A percentile compares a stretch with the other conserved stretches of the same genome.
Conservation (phyloP, 129 eudicot species). For the Helianthus tuberosus region DNA sequence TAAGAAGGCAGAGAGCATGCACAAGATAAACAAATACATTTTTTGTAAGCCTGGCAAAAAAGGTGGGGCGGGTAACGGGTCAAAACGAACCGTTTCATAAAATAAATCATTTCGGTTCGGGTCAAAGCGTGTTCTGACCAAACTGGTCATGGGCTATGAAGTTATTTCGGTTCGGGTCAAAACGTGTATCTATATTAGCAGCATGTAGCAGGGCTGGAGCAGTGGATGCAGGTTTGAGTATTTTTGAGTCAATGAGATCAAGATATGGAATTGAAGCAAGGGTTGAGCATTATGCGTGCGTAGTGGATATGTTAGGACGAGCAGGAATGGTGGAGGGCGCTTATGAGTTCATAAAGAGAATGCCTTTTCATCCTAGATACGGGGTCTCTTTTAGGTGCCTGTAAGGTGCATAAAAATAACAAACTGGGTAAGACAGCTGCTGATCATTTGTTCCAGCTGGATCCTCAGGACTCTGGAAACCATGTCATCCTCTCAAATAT, state of each 20-base stretch:
- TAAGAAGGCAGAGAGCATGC: background rate
- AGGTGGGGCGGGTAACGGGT: too few species aligned
- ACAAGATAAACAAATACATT: background rate
- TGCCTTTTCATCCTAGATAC: slow-evolving; percentile 59
- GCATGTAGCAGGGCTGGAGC: slow-evolving; percentile 85
- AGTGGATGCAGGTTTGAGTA: slow-evolving; percentile 57
- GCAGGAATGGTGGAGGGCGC: slow-evolving; percentile 82
- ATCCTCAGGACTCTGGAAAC: slow-evolving; percentile 80
- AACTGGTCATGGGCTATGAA: too few species aligned
- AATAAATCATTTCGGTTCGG: too few species aligned
- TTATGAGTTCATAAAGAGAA: slow-evolving; percentile 50
- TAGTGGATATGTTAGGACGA: slow-evolving; percentile 83
- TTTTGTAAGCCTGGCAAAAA: background rate
- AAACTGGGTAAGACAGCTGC: slow-evolving; percentile 81
- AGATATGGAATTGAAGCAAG: slow-evolving; percentile 66
- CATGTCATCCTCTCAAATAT: slow-evolving; percentile 78
- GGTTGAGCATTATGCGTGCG: slow-evolving; percentile 77
- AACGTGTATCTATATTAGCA: slow-evolving; percentile 65
- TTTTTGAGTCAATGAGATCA: slow-evolving; percentile 63
- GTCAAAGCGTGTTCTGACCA: too few species aligned
- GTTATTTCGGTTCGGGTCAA: too few species aligned
- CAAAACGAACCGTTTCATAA: too few species aligned
- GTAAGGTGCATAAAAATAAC: slow-evolving; percentile 66
- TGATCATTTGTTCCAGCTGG: slow-evolving; percentile 68
- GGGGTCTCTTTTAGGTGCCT: slow-evolving; percentile 85